Evolutionary conservation across 2,329 filamentous ascomycete genomes (phyloP), one percentile per base, ranked within the genome.

Genomic region (Eutypa lata): DNA sequence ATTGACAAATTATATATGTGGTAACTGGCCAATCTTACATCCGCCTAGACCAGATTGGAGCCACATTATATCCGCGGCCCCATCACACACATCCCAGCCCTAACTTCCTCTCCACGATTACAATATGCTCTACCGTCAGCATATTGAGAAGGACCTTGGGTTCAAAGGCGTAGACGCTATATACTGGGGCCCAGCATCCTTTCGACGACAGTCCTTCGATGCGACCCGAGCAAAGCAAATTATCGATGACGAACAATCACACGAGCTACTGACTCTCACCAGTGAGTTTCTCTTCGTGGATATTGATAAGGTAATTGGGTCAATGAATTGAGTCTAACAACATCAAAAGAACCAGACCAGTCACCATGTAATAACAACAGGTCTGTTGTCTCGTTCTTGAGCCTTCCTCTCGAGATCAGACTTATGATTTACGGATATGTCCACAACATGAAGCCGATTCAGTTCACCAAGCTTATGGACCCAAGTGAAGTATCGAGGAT

Each of bases 401-500:
- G 63, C 26, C 63, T 76, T 7, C 73, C 75, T 0, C 58, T 69
- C n/a, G 76, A 79, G 57, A 65, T 79, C 45, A 70, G 76, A 14
- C 69, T 76, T 7, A 67, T 73, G 47, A 75, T 79, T 35, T 79
- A 78, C 60, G 52, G 61, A 51, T 72, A 70, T 65, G 58, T 77
- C 14, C 66, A 73, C 28, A 55, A 64, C 4, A 61, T 63, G 57
- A 66, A 68, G 33, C 73, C 70, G 2, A 58, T 73, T 26, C 58
- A 65, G 13, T 68, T 71, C 47, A 57, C 63, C 18, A 22, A 14
- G 13, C 38, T 42, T 18, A 42, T 42, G 38, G 13, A 10, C 38
- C 19, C 38, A 10, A 42, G n/a, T 3, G 16, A 14, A 21, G n/a
- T 22, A 5, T 18, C 38, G 19, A 65, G 71, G 53, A 67, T 72